These are phyloP conservation scores for Fusarium haematococcum DNA, from an alignment of 2,329 filamentous ascomycete genomes.

Conservation along the genomic window DNA sequence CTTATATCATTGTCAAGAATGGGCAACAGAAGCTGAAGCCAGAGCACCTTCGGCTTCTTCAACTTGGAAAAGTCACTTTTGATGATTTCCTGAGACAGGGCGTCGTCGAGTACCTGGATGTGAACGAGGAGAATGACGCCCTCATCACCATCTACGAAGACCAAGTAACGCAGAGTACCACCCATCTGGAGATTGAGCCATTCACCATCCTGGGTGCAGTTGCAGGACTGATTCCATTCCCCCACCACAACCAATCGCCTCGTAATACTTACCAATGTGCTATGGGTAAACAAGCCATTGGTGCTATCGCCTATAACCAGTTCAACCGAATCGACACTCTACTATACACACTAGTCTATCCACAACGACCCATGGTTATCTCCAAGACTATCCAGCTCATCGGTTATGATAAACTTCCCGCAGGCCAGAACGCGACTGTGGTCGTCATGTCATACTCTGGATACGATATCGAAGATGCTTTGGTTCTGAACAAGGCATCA, in stretches of 20 bases:
- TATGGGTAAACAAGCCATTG: constrained; percentile 99
- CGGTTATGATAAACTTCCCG: constrained; percentile 96
- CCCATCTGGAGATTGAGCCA: constrained; percentile 96
- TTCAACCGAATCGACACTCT: constrained; percentile 97
- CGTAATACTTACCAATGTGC: constrained; percentile 99
- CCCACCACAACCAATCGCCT: constrained; percentile 98
- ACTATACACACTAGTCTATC: constrained; percentile 96
- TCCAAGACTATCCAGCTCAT: constrained; percentile 96
- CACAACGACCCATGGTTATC: constrained; percentile 97
- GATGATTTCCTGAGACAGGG: constrained; percentile 93
- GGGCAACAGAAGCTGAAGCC: constrained; percentile 83
- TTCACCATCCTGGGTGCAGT: constrained; percentile 97
- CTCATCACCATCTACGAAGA: constrained; percentile 91
- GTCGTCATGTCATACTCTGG: constrained; percentile 99
- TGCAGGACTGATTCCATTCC: constrained; percentile 95
- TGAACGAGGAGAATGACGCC: constrained; percentile 98
- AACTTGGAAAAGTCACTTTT: constrained; percentile 87
- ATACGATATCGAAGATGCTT: constrained; percentile 98
- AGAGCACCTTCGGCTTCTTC: constrained; percentile 82
- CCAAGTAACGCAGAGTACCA: constrained; percentile 85
- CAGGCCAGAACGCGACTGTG: constrained; percentile 95
- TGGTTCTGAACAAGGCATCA: constrained; percentile 96
- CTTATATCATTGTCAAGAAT: constrained; percentile 94
- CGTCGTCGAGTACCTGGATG: constrained; percentile 95
- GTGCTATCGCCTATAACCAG: constrained; percentile 97